Evolutionary conservation across 1,284 basidiomycete genomes (phyloP).

Genomic region (Puccinia novopanici): DNA sequence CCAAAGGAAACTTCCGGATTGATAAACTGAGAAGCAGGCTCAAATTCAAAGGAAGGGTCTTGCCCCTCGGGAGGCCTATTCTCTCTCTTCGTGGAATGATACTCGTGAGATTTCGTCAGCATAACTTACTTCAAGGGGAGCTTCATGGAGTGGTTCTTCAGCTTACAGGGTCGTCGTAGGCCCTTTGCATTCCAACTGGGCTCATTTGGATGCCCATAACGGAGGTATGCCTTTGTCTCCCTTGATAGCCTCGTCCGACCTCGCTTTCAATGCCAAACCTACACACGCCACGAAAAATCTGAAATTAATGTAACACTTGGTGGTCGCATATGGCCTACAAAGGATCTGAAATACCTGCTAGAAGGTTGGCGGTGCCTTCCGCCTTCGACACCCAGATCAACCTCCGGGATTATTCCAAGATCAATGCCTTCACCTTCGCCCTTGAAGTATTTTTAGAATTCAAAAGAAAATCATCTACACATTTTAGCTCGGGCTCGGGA

Average conservation of each 20-base stretch:
- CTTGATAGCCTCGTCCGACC: conserved; percentile 20
- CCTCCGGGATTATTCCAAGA: conserved; percentile 29
- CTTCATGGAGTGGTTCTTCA: not conserved
- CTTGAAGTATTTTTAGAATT: not conserved
- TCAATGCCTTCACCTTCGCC: conserved; percentile 10
- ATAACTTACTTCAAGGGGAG: not conserved
- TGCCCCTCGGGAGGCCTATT: not conserved
- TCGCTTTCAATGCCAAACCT: conserved; percentile 35
- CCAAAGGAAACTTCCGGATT: not conserved
- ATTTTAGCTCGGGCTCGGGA: not conserved
- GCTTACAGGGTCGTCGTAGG: not conserved
- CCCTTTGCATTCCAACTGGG: conserved; percentile 18
- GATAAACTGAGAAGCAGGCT: conserved; percentile 18
- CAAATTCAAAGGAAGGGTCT: conserved; percentile 17
- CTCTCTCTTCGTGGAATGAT: not conserved
- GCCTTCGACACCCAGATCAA: not conserved
- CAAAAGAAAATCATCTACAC: not conserved
- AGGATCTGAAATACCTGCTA: conserved; percentile 23
- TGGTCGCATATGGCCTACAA: not conserved
- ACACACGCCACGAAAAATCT: not conserved
- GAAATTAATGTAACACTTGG: no score
- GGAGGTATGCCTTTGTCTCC: conserved; percentile 16
- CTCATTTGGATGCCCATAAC: conserved; percentile 17
- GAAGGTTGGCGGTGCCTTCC: conserved; percentile 18
- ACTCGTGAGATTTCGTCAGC: no score